Conservation (phyloP, 2,329 filamentous ascomycete genomes). For the Fusarium pseudoanthophilum region DNA sequence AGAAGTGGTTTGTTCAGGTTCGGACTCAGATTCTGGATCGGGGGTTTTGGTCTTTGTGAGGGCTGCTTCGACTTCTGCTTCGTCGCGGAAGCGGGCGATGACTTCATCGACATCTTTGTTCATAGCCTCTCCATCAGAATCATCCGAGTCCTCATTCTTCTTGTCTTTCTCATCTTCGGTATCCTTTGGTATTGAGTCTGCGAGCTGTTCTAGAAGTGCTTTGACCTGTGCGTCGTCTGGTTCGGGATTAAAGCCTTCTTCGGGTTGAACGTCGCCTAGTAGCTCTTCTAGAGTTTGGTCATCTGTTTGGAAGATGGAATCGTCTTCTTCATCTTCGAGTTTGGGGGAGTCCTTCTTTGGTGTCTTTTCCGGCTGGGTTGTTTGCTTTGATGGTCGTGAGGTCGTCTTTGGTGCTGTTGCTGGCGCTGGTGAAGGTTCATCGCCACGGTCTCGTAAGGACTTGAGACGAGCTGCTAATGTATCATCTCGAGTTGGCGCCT, state of each 20-base stretch:
- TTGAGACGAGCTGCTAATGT: constrained; percentile 63
- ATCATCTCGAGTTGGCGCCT: constrained; percentile 60
- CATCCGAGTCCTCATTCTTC: constrained; percentile 46
- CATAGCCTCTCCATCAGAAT: constrained; percentile 65
- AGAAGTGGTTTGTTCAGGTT: constrained; percentile 1
- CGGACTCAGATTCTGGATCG: constrained; percentile 20
- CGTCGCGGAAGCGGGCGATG: constrained; percentile 59
- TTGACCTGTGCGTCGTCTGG: constrained; percentile 49
- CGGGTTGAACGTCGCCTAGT: constrained; percentile 55
- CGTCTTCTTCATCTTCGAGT: constrained; percentile 50
- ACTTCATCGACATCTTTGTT: constrained; percentile 56
- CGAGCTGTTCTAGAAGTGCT: constrained; percentile 52
- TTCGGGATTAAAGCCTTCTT: constrained; percentile 43
- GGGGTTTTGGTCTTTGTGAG: constrained; percentile 22
- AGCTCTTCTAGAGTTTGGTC: constrained; percentile 65
- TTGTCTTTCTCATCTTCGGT: not conserved
- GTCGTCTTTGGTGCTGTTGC: constrained; percentile 1
- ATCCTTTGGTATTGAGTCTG: constrained; percentile 48
- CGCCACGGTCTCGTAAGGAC: constrained; percentile 57
- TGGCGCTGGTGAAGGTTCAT: constrained; percentile 41
- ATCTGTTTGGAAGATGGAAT: constrained; percentile 57
- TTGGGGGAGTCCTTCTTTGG: not conserved
- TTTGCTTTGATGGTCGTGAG: not conserved
- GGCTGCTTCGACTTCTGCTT: constrained; percentile 52
- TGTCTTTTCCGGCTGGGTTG: not conserved